Conservation (phyloP, 2,329 filamentous ascomycete genomes). For the Aspergillus sp. region DNA sequence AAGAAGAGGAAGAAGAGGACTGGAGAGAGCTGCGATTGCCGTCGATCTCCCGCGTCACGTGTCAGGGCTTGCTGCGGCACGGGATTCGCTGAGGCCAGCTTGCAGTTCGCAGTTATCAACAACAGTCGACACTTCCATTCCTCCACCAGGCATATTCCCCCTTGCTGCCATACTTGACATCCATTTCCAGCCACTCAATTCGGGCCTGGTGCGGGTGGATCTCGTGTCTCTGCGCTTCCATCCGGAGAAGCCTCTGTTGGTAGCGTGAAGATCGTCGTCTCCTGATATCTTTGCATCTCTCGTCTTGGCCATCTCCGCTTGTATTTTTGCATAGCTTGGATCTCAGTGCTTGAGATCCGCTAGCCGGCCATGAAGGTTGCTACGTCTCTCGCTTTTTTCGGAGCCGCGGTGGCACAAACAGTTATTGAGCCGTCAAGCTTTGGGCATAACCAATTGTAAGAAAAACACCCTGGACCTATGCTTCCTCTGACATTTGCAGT, state of each 20-base stretch:
- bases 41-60: neutral
- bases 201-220: too few relatives aligned
- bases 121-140: too few relatives aligned
- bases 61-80: too few relatives aligned
- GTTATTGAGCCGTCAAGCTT: constrained; percentile 69
- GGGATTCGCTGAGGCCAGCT: too few relatives aligned
- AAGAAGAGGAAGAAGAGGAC: neutral
- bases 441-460: constrained; percentile 57
- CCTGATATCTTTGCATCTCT: constrained; percentile 2
- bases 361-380: constrained; percentile 31
- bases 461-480: constrained; percentile 6
- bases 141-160: too few relatives aligned
- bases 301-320: too few relatives aligned
- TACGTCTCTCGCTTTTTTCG: constrained; percentile 38
- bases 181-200: too few relatives aligned
- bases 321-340: neutral
- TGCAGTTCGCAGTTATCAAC: too few relatives aligned
- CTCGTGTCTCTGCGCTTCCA: too few relatives aligned
- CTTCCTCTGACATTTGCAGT: constrained; percentile 29
- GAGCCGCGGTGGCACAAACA: constrained; percentile 52
- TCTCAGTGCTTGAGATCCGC: constrained; percentile 6
- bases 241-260: neutral
- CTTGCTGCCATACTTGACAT: too few relatives aligned
- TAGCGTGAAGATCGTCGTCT: neutral
- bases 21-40: constrained; percentile 7